Percentiles rank a stretch among this genome's conserved stretches.
Conservation (phyloP, 2,329 filamentous ascomycete species). For the Onygenales sp. region DNA sequence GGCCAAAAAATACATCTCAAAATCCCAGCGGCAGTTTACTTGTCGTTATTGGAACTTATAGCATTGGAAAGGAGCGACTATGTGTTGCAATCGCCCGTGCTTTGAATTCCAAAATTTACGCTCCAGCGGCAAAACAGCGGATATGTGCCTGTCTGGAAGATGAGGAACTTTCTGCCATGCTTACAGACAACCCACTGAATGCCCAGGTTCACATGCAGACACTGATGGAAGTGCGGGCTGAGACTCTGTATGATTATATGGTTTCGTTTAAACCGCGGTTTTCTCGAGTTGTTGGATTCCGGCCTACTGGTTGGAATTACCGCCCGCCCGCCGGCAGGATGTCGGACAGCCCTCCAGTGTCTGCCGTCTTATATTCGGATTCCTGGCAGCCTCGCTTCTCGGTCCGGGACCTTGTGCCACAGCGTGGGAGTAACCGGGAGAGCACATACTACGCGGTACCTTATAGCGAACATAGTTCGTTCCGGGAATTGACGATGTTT, state of each 20-base stretch:
- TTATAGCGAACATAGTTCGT: slow-evolving; percentile 92
- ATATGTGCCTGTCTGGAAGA: slow-evolving; percentile 82
- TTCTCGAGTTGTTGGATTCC: slow-evolving; percentile 76
- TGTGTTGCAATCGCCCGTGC: slow-evolving; percentile 86
- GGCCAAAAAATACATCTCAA: slow-evolving; percentile 29
- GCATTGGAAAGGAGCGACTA: slow-evolving; percentile 94
- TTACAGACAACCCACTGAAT: slow-evolving; percentile 70
- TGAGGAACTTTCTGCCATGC: slow-evolving; percentile 62
- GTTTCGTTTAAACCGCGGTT: slow-evolving; percentile 72
- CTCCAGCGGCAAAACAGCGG: slow-evolving; percentile 69
- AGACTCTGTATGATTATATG: slow-evolving; percentile 84
- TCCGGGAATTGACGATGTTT: slow-evolving; percentile 89
- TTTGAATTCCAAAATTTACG: slow-evolving; percentile 80
- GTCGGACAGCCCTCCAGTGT: slow-evolving; percentile 53
- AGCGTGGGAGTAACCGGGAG: slow-evolving; percentile 72
- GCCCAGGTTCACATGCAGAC: slow-evolving; percentile 98
- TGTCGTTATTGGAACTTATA: slow-evolving; percentile 92
- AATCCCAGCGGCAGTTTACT: slow-evolving; percentile 55
- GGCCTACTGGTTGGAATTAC: slow-evolving; percentile 92
- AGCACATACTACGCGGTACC: slow-evolving; percentile 88
- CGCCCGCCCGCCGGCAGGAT: slow-evolving; percentile 57
- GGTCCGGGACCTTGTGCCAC: slow-evolving; percentile 63
- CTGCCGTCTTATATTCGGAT: slow-evolving; percentile 54
- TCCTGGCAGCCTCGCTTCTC: slow-evolving; percentile 70
- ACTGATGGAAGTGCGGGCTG: slow-evolving; percentile 83